Evolutionary conservation across 2,329 filamentous ascomycete species (phyloP), one percentile per base, ranked within the genome.

Genomic region (Pseudopithomyces maydicus): DNA sequence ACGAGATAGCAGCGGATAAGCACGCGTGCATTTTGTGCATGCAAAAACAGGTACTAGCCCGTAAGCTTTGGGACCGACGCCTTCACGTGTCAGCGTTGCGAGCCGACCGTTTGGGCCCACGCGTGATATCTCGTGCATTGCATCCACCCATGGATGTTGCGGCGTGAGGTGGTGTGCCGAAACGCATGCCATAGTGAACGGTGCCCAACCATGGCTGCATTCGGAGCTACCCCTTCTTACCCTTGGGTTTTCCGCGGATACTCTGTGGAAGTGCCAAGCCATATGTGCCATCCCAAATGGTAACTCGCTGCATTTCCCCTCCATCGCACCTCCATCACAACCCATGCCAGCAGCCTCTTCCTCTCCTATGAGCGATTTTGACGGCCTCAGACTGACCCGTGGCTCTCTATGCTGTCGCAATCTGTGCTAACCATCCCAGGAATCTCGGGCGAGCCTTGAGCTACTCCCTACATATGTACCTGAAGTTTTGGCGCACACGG

Each of bases 1-100:
- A 51, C 48, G 33, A 41, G 48, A 51, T 42, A 35, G n/a, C 26
- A 51, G 48, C 48, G 48, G 48, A 51, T 51, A 51, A 51, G 38
- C 38, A 20, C 42, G 48, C 26, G 33, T 35, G 38, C 22, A 38
- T 51, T 29, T 42, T 51, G 35, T 42, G 38, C 38, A 17, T 36
- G 35, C 35, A 20, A n/a, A 2, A 29, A 22, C 14, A 41, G 20
- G 22, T 23, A 35, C 29, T 51, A 15, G n/a, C 12, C 48, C 26
- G 8, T 29, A 29, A 29, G 26, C 26, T 29, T 29, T 29, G 26
- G 26, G 8, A 29, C 8, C 26, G 8, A 4, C 26, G 5, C 8
- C 42, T 51, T 51, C 48, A 51, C 48, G 38, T 51, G 48, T 23
- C 23, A 42, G 32, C 14, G 36, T 42, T 41, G 17, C 48, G 48